Base-by-base conservation (phyloP, 2,329 filamentous ascomycete species). In the Fusarium fujikuroi region DNA sequence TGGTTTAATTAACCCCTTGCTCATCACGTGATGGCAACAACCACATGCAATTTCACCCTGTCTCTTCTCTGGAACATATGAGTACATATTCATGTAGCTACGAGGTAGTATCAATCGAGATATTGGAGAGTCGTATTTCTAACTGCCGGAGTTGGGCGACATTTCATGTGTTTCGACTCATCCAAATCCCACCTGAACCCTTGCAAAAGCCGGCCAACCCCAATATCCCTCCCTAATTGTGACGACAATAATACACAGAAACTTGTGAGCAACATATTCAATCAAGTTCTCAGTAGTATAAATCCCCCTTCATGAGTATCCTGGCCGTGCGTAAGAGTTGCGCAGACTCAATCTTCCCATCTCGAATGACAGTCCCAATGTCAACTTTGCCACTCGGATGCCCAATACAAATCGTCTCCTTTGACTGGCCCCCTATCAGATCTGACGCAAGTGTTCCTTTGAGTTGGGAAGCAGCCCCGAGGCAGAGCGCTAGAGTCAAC, bases 401-500 rank as follows among this genome's bases (percentile, higher is more conserved):
- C 7, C 79, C 84, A 37, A 88, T 85, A 21, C 81, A 79, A 8
- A 87, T 77, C 7, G 80, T 73, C 9, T 75, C 75, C 18, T 75
- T 76, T 1, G 69, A 58, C 21, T 63, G 60, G 0, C 72, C 62
- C 2, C 70, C 72, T 12, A 80, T 66, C 34, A 85, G 72, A 43
- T 78, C 73, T n/a, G 80, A 75, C 0, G 84, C 83, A 10, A 87
- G 75, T 0, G 85, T 87, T 1, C 84, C 85, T 8, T 80, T 66
- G 9, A 88, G 77, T 58, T 84, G 84, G 15, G 85, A 84, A 23
- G 87, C 85, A 5, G 86, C 85, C 75, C 82, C 88, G 77, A 72
- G 85, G 81, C 78, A 88, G 58, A 90, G 79, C 1, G 87, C 87
- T 21, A 89, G 83, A 0, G 88, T 90, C 60, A 89, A 83, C 2